Percentiles rank a stretch among this genome's conserved stretches.
phyloP scores from a whole-genome alignment of 306 rosid species.

The Rosa rugosa region DNA sequence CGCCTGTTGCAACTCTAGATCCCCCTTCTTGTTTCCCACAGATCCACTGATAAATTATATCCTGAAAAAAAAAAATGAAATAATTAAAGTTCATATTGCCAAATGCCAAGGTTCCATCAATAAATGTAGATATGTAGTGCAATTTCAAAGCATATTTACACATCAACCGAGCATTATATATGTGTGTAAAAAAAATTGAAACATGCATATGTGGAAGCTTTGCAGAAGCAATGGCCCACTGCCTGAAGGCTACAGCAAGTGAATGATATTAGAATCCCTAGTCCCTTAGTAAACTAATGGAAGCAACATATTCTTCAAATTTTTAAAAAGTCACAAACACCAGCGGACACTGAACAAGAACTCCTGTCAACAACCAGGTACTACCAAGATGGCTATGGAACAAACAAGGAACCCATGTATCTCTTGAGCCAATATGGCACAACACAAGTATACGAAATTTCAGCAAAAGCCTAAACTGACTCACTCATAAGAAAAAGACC shows the following conservation, averaged over 20 bases:
- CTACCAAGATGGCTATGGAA: background rate
- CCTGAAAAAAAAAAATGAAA: conserved; percentile 42
- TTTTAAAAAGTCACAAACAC: background rate
- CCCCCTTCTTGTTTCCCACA: conserved; percentile 79
- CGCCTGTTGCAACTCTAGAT: conserved; percentile 64
- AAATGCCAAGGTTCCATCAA: background rate
- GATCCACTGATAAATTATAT: conserved; percentile 80
- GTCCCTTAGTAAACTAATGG: background rate
- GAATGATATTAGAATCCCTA: too few relatives aligned
- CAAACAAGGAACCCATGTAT: background rate
- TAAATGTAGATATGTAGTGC: background rate
- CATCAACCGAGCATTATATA: background rate
- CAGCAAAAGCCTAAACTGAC: background rate
- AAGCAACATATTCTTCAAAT: background rate
- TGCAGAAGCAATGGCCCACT: too few relatives aligned
- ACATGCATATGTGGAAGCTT: too few relatives aligned
- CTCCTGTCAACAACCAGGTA: background rate
- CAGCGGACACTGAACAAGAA: background rate
- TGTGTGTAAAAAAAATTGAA: too few relatives aligned
- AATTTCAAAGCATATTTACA: background rate
- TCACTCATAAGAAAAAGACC: background rate
- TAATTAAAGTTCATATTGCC: background rate
- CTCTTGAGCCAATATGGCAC: background rate
- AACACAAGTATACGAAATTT: background rate
- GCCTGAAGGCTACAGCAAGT: too few relatives aligned